Conservation (phyloP, 192 early-diverging fungal genomes). For the Ramicandelaber brevisporus region DNA sequence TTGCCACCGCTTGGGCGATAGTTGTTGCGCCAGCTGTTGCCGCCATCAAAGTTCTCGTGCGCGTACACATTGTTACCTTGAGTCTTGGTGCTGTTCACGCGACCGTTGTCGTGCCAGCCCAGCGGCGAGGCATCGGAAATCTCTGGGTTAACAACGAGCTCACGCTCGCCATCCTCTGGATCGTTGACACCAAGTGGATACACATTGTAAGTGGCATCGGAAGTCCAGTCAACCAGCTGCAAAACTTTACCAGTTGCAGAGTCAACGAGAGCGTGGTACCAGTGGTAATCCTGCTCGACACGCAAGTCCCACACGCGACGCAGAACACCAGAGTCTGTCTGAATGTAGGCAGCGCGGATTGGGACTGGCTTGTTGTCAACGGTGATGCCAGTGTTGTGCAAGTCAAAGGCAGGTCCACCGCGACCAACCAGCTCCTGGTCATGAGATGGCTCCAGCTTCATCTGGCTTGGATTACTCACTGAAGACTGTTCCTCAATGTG, state of each 20-base stretch:
- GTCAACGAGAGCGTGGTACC: slow-evolving; percentile 48
- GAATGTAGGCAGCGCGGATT: slow-evolving; percentile 34
- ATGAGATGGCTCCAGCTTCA: too few species aligned
- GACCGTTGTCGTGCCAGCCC: slow-evolving; percentile 50
- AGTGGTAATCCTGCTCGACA: slow-evolving; percentile 53
- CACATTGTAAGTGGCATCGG: slow-evolving; percentile 50
- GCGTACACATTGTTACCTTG: slow-evolving; percentile 84
- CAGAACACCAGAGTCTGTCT: slow-evolving; percentile 22
- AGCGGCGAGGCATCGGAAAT: slow-evolving; percentile 26
- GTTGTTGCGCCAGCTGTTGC: slow-evolving; percentile 43
- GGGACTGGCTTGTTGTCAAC: slow-evolving; percentile 21
- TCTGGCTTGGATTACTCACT: too few species aligned
- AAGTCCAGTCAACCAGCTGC: slow-evolving; percentile 65
- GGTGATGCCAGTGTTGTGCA: slow-evolving; percentile 1
- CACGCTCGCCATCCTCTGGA: slow-evolving; percentile 35
- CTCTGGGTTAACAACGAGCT: slow-evolving; percentile 22
- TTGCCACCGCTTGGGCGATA: slow-evolving; percentile 36
- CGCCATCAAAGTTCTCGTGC: slow-evolving; percentile 55
- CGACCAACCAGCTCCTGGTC: too few species aligned
- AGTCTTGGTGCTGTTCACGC: slow-evolving; percentile 30
- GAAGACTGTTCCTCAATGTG: slow-evolving; percentile 1
- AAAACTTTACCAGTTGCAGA: slow-evolving; percentile 29
- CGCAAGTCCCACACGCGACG: slow-evolving; percentile 61
- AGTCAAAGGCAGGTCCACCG: slow-evolving; percentile 1
- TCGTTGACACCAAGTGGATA: slow-evolving; percentile 59